Conservation (phyloP, 2,329 filamentous ascomycete species). For the Stemphylium lycopersici region DNA sequence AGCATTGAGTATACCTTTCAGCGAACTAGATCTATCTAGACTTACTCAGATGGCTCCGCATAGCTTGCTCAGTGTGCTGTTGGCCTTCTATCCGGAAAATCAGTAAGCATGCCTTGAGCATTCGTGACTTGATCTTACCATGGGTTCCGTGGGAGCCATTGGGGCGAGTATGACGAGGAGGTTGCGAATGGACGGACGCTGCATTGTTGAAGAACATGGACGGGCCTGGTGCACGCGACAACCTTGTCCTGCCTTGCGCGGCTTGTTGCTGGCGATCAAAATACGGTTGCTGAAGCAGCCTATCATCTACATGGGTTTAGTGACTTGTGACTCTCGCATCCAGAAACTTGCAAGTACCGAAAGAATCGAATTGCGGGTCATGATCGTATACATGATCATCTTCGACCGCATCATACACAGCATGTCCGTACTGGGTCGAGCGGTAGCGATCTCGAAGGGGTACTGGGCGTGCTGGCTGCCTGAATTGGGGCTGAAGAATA, state of each 20-base stretch:
- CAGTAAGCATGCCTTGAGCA: not conserved
- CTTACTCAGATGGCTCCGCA: slow-evolving; percentile 16
- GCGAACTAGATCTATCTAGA: not conserved
- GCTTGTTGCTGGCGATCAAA: slow-evolving; percentile 45
- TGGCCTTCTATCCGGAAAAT: slow-evolving; percentile 5
- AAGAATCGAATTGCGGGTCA: slow-evolving; percentile 52
- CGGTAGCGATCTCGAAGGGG: slow-evolving; percentile 36
- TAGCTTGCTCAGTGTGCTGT: not conserved
- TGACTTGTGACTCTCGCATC: not conserved
- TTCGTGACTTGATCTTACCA: not conserved
- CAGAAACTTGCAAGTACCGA: slow-evolving; percentile 49
- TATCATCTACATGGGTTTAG: slow-evolving; percentile 40
- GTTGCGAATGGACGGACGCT: slow-evolving; percentile 10
- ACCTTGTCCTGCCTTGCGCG: slow-evolving; percentile 40
- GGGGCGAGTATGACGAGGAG: slow-evolving; percentile 1
- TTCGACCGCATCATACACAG: slow-evolving; percentile 30
- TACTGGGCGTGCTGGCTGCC: slow-evolving; percentile 8
- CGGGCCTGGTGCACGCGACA: slow-evolving; percentile 44
- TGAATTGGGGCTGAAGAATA: slow-evolving; percentile 22
- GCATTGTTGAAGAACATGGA: slow-evolving; percentile 15
- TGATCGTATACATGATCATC: slow-evolving; percentile 30
- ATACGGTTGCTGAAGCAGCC: slow-evolving; percentile 40
- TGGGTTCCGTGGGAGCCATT: not conserved
- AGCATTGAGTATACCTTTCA: not conserved
- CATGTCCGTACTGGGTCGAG: slow-evolving; percentile 18